Evolutionary conservation across 1,284 basidiomycete species (phyloP).

Genomic region (Phaffia rhodozyma): DNA sequence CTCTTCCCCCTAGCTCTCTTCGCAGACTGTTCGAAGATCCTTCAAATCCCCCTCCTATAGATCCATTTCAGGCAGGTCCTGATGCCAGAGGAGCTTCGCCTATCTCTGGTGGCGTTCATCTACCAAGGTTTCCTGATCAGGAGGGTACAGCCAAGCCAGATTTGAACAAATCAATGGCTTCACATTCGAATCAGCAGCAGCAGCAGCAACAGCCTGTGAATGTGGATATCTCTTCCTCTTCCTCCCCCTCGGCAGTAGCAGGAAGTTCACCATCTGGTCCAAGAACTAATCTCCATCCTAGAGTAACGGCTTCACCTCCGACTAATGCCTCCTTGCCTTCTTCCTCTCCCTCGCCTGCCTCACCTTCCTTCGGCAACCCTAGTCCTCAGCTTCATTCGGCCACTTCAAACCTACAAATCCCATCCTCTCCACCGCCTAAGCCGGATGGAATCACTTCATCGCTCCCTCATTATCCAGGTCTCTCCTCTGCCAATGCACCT

Average conservation of each 20-base stretch:
- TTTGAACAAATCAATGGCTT: background rate
- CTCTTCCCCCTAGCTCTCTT: slow-evolving; percentile 31
- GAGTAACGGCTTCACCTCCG: background rate
- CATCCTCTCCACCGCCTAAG: background rate
- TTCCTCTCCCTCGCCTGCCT: background rate
- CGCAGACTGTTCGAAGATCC: slow-evolving; percentile 36
- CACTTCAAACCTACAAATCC: background rate
- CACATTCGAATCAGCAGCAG: background rate
- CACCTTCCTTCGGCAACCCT: background rate
- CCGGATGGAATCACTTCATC: background rate
- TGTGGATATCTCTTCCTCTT: background rate
- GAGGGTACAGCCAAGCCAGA: background rate
- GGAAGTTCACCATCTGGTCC: background rate
- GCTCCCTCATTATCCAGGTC: background rate
- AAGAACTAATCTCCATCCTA: background rate
- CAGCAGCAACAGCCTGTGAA: background rate
- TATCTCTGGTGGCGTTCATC: background rate
- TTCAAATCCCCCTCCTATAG: slow-evolving; percentile 25
- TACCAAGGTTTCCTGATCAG: background rate
- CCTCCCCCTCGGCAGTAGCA: background rate
- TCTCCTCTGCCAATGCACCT: background rate
- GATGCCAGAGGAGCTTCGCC: background rate
- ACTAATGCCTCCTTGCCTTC: background rate
- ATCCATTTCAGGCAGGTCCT: slow-evolving; percentile 27
- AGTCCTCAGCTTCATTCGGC: background rate